Percentiles rank a stretch among this genome's conserved stretches.
Evolutionary conservation across 345 rosid species (phyloP).

Genomic region (Eucalyptus rudis): DNA sequence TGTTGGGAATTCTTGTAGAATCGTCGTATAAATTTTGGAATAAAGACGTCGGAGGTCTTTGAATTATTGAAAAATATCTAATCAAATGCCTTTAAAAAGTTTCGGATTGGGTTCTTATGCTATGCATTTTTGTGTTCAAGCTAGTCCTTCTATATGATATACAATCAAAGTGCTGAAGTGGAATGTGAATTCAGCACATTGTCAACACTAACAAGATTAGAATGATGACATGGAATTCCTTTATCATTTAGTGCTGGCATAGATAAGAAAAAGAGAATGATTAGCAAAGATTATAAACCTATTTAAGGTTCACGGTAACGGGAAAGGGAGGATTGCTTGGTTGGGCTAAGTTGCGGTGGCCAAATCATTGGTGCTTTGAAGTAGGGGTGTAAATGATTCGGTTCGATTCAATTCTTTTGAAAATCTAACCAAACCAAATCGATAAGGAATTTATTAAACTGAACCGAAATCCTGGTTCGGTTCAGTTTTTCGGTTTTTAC

Average conservation of each 20-base stretch:
- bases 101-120: background rate
- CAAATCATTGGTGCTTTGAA: background rate
- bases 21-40: background rate
- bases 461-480: too few relatives aligned
- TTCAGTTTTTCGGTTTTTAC: too few relatives aligned
- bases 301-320: too few relatives aligned
- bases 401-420: too few relatives aligned
- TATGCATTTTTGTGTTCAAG: background rate
- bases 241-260: background rate
- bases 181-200: background rate
- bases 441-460: too few relatives aligned
- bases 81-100: background rate
- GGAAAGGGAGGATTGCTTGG: rapidly evolving
- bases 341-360: background rate
- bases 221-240: rapidly evolving
- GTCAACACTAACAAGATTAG: background rate
- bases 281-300: background rate
- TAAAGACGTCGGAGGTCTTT: background rate
- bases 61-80: background rate
- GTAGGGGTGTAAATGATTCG: too few relatives aligned
- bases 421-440: too few relatives aligned
- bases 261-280: background rate
- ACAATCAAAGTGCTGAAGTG: background rate
- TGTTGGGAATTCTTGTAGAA: background rate
- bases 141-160: background rate